A percentile compares a stretch with the other conserved stretches of the same genome.
These are phyloP conservation scores for Oenanthe sinensis DNA, from an alignment of 129 eudicot genomes.

Conservation along the genomic window DNA sequence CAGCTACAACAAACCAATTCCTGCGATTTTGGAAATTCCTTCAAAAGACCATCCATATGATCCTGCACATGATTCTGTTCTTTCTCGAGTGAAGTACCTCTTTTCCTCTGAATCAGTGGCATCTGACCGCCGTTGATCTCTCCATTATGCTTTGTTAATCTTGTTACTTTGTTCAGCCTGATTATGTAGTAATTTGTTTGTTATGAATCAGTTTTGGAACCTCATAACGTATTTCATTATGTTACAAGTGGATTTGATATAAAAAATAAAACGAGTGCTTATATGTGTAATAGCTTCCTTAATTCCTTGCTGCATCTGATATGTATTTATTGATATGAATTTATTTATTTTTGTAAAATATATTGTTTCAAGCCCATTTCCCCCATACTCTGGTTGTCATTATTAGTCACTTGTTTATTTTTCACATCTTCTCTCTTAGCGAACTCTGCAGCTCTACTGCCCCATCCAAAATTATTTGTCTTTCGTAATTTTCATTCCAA, in stretches of 20 bases:
- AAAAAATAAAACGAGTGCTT: not conserved
- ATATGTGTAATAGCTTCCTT: not conserved
- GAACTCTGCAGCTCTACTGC: no score
- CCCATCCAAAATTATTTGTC: no score
- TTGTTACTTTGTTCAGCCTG: not conserved
- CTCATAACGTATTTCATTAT: not conserved
- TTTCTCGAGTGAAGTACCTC: conserved; percentile 89
- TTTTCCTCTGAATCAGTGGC: conserved; percentile 81
- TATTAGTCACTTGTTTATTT: no score
- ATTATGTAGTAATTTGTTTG: not conserved
- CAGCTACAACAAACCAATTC: conserved; percentile 95
- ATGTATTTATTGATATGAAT: no score
- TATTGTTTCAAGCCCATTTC: no score
- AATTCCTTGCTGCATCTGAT: no score
- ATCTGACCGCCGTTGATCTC: conserved; percentile 51
- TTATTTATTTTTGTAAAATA: no score
- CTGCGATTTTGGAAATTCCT: conserved; percentile 94
- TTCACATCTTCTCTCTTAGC: no score
- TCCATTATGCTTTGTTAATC: not conserved
- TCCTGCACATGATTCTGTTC: conserved; percentile 90
- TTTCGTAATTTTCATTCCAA: no score
- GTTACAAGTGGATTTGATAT: not conserved
- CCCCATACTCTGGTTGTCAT: no score
- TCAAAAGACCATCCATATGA: conserved; percentile 99
- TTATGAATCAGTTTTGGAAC: not conserved